Conservation (phyloP, 805 yeast genomes). For the Diddensiella santjacobensis region DNA sequence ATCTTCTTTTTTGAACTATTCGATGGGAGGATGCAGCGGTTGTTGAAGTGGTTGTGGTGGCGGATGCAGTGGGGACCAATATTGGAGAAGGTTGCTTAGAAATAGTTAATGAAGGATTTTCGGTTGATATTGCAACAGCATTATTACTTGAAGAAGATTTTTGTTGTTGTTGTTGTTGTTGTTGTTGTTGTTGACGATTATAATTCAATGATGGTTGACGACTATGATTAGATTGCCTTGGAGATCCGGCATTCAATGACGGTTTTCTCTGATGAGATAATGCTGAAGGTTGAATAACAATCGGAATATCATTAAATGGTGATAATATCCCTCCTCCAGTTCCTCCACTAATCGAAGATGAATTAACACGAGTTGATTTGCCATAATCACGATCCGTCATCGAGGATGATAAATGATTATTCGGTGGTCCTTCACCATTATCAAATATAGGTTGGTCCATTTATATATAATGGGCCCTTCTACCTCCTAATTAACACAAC, state of each 20-base stretch:
- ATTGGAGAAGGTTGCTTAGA: not conserved
- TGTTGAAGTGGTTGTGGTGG: not conserved
- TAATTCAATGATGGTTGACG: not conserved
- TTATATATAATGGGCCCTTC: no score
- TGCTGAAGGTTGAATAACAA: slow-evolving; percentile 6
- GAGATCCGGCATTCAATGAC: slow-evolving; percentile 3
- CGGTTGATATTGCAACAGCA: not conserved
- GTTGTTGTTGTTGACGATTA: not conserved
- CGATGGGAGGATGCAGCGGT: not conserved
- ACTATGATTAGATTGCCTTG: not conserved
- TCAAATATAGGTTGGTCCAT: no score
- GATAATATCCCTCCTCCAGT: not conserved
- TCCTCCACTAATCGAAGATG: no score
- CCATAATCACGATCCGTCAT: no score
- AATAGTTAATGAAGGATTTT: not conserved
- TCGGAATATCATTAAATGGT: slow-evolving; percentile 1
- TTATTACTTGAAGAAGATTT: not conserved
- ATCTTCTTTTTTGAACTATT: slow-evolving; percentile 51
- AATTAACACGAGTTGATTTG: no score
- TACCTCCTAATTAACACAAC: no score
- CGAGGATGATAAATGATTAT: no score
- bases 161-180: not conserved
- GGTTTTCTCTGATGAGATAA: slow-evolving; percentile 9
- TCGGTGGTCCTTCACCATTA: no score
- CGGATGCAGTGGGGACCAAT: not conserved